Evolutionary conservation across 345 rosid genomes (phyloP).

Genomic region (Brassica juncea): DNA sequence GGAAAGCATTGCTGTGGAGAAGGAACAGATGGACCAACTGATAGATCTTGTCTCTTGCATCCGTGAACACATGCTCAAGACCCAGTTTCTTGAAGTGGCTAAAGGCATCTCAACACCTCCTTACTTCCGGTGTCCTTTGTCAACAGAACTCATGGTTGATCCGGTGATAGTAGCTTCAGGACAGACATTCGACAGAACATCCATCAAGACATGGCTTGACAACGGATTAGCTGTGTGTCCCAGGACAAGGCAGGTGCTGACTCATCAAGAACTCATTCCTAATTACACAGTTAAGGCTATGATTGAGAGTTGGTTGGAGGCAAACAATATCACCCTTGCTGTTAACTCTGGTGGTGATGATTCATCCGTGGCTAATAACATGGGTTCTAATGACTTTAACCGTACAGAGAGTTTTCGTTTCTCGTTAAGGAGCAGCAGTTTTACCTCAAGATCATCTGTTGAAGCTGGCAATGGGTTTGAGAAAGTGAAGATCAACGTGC

Average conservation of each 20-base stretch:
- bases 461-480: constrained; percentile 62
- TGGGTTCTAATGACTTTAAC: constrained; percentile 52
- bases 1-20: constrained; percentile 83
- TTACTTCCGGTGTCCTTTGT: constrained; percentile 82
- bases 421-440: constrained; percentile 56
- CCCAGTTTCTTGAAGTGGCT: constrained; percentile 55
- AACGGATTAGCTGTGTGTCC: constrained; percentile 82
- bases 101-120: constrained; percentile 68
- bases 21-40: constrained; percentile 52
- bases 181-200: constrained; percentile 85
- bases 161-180: constrained; percentile 97
- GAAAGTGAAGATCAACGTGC: constrained; percentile 53
- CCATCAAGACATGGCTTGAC: constrained; percentile 88
- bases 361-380: constrained; percentile 46
- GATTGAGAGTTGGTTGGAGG: constrained; percentile 81
- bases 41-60: constrained; percentile 61
- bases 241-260: constrained; percentile 64
- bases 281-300: constrained; percentile 91
- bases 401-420: constrained; percentile 53
- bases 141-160: constrained; percentile 86
- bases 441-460: constrained; percentile 60
- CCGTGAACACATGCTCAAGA: constrained; percentile 65
- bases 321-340: constrained; percentile 53
- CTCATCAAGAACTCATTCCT: constrained; percentile 78
- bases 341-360: constrained; percentile 38